Evolutionary conservation across 805 yeast genomes (phyloP).

Genomic region (Priceomyces medius): DNA sequence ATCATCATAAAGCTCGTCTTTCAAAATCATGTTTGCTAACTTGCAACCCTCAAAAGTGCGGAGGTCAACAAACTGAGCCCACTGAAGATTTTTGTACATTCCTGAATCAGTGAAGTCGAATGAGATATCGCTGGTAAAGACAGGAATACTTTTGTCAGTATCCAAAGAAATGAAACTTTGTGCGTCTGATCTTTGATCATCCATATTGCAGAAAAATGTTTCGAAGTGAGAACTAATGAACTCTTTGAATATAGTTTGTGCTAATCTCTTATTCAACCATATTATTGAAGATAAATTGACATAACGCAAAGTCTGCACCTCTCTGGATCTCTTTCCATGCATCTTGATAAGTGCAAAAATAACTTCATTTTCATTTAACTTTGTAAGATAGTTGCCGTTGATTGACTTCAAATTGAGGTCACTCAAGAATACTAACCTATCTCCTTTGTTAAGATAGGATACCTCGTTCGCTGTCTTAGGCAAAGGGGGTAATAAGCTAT

Average conservation of each 20-base stretch:
- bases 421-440: conserved; percentile 36
- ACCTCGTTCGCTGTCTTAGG: conserved; percentile 27
- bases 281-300: conserved; percentile 45
- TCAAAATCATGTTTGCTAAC: conserved; percentile 29
- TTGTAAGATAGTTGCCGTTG: conserved; percentile 28
- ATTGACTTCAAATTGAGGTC: conserved; percentile 42
- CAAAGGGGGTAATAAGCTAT: conserved; percentile 39
- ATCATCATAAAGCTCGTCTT: conserved; percentile 28
- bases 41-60: conserved; percentile 22
- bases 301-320: conserved; percentile 25
- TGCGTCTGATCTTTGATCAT: conserved; percentile 6
- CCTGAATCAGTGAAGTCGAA: conserved; percentile 46
- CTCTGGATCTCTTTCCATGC: conserved; percentile 18
- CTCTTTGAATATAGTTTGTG: conserved; percentile 34
- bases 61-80: conserved; percentile 38
- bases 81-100: conserved; percentile 39
- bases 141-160: neutral
- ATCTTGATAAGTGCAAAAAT: conserved; percentile 25
- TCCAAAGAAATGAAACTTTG: neutral
- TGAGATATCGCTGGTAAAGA: conserved; percentile 21
- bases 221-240: conserved; percentile 16
- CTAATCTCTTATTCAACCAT: conserved; percentile 45
- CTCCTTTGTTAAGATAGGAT: conserved; percentile 29
- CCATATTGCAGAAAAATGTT: neutral
- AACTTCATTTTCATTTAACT: conserved; percentile 33